phyloP scores from a whole-genome alignment of 225 moss, liverwort and hornwort genomes.

The Bryum argenteum region DNA sequence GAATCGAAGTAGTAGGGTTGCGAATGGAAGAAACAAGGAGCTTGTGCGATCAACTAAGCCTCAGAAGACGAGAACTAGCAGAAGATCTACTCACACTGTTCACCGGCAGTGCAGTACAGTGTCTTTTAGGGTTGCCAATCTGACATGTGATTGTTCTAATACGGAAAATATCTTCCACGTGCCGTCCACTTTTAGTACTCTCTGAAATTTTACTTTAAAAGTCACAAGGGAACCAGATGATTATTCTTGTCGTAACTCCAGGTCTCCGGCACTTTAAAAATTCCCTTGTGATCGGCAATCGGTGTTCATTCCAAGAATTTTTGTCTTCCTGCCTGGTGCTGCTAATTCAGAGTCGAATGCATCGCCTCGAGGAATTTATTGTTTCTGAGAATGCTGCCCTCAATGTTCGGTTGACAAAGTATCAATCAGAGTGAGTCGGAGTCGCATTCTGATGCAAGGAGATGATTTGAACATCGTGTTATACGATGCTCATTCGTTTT shows the following conservation, averaged over 20 bases:
- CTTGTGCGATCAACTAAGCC: background rate
- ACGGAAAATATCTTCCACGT: slow-evolving; percentile 1
- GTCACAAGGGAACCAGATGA: background rate
- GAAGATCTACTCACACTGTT: background rate
- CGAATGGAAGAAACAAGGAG: background rate
- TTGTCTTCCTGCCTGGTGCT: background rate
- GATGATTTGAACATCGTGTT: slow-evolving; percentile 10
- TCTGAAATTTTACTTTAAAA: background rate
- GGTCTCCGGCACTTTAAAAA: background rate
- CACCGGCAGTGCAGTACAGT: background rate
- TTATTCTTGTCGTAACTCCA: background rate
- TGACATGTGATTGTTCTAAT: background rate
- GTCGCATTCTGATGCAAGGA: background rate
- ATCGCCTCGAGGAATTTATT: background rate
- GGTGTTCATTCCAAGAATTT: background rate
- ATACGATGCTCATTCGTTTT: slow-evolving; percentile 3
- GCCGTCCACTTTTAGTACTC: background rate
- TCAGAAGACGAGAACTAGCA: no score
- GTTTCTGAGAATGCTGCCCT: background rate
- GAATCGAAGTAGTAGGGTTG: background rate
- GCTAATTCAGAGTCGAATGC: background rate
- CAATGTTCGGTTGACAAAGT: background rate
- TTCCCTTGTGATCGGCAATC: background rate
- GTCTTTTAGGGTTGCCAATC: slow-evolving; percentile 16
- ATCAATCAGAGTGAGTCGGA: background rate